Base-by-base conservation (phyloP, 768 basidiomycete species). In the Imleria badia region DNA sequence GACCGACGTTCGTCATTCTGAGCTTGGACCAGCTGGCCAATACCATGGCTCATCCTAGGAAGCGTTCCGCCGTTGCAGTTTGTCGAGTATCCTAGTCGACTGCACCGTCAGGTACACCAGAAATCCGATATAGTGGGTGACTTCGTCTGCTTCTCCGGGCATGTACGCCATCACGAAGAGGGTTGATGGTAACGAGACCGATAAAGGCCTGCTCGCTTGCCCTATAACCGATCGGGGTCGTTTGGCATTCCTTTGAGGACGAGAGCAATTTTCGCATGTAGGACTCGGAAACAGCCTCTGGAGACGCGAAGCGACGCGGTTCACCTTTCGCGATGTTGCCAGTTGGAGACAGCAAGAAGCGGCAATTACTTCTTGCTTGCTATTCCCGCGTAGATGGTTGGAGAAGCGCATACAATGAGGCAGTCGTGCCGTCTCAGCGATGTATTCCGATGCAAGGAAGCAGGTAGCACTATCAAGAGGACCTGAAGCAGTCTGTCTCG, bases 31-130 rank as follows among this genome's bases (percentile, higher is more conserved):
- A 61, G 56, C 19, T 50, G 66, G 49, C 50, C 39, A 39, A 55
- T 41, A 51, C 50, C 35, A n/a, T 45, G 53, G 3, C 10, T 41
- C 11, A 48, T 30, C 1, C 35, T 20, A 31, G 41, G 19, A 30
- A 58, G 30, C 11, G n/a, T n/a, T 9, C 45, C n/a, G 40, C 45
- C 6, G 23, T 46, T 44, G 73, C 48, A 94, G 78, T 67, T 86
- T 91, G 60, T 88, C 81, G 49, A 94, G 73, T 55, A 97, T 94
- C 3, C 83, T 83, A 60, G 84, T 84, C 3, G 93, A 93, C 73
- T 95, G 93, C 63, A 88, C 84, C 17, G 85, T 85, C 45, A 99
- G 76, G 71, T 98, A 92, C 51, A 97, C 89, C 72, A 98, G 94
- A 77, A 99, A 98, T 1, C 97, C 97, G 47, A 99, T 87, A 63